Evolutionary conservation across 208 protist genomes (phyloP).

Genomic region (Lotmaria passim): DNA sequence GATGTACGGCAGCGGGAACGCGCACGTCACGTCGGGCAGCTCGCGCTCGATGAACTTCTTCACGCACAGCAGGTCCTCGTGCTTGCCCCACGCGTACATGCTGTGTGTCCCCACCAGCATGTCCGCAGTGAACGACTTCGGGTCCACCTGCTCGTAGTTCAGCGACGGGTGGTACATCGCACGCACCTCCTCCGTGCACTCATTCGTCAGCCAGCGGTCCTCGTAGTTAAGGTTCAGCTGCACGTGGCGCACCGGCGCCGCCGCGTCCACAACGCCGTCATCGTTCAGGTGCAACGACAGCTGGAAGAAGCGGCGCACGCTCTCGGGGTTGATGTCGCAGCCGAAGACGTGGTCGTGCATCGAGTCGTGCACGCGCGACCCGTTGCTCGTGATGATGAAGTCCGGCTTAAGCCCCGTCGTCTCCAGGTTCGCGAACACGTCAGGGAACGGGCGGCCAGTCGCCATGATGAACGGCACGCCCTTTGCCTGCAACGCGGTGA

Average conservation of each 20-base stretch:
- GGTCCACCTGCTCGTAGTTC: slow-evolving; percentile 49
- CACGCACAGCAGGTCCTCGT: slow-evolving; percentile 30
- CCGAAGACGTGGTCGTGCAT: slow-evolving; percentile 39
- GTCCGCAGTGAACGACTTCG: slow-evolving; percentile 43
- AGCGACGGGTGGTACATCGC: slow-evolving; percentile 44
- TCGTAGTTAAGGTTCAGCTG: slow-evolving; percentile 57
- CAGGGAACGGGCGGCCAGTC: slow-evolving; percentile 65
- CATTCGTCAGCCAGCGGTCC: slow-evolving; percentile 60
- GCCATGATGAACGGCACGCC: slow-evolving; percentile 57
- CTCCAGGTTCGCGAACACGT: slow-evolving; percentile 69
- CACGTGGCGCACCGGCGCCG: slow-evolving; percentile 23
- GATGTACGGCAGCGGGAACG: slow-evolving; percentile 38
- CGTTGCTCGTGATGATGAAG: slow-evolving; percentile 84
- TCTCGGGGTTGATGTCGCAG: slow-evolving; percentile 46
- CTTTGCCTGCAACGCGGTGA: slow-evolving; percentile 34
- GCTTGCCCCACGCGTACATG: slow-evolving; percentile 47
- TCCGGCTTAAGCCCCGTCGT: slow-evolving; percentile 46
- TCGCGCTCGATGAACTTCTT: slow-evolving; percentile 29
- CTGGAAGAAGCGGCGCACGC: slow-evolving; percentile 59
- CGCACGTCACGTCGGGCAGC: slow-evolving; percentile 34
- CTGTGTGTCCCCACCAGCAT: slow-evolving; percentile 45
- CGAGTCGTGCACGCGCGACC: slow-evolving; percentile 58
- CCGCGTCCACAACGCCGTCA: slow-evolving; percentile 18
- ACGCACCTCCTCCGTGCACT: slow-evolving; percentile 35
- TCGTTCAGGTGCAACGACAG: slow-evolving; percentile 30